Base-by-base conservation (phyloP, 208 protist species). In the Acanthamoeba culbertsoni region DNA sequence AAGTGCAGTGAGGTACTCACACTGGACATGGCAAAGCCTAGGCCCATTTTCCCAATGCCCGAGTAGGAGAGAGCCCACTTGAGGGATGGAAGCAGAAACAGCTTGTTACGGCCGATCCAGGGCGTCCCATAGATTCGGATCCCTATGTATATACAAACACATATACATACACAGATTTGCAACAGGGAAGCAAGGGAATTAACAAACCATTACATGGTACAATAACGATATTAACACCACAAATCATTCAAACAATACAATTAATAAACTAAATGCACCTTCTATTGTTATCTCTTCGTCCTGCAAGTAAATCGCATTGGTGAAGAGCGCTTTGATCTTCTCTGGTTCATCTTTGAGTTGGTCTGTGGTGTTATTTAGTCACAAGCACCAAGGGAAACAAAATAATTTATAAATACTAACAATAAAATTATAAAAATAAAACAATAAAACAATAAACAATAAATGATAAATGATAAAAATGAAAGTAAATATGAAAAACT, bases 301-400 rank as follows among this genome's bases (percentile, higher is more conserved):
- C 55, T 93, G 73, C 1, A 93, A 45, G 40, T 93, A 93, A 2
- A 28, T 73, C 18, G 73, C 68, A 31, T 93, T 93, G 48, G 43
- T 93, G 63, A 93, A 57, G 63, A 65, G 26, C 5, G 57, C 68
- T 31, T 86, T 28, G 68, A 93, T 93, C 53, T 79, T 46, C 6
- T 45, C 57, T 5, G 48, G 48, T 0, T 46, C 40, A 37, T 88
- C 18, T 10, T 89, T 82, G 71, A 82, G 71, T 26, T 53, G 23
- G 28, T 82, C 71, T 53, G 37, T 3, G 23, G 20, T n/a, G n/a
- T n/a, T n/a, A n/a, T n/a, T n/a, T n/a, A n/a, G n/a, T n/a, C n/a
- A n/a, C n/a, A n/a, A n/a, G n/a, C n/a, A n/a, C n/a, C n/a, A n/a
- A n/a, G n/a, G n/a, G n/a, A n/a, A n/a, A n/a, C n/a, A n/a, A n/a